Base-by-base conservation (phyloP, 805 yeast genomes). In the Spathaspora passalidarum region DNA sequence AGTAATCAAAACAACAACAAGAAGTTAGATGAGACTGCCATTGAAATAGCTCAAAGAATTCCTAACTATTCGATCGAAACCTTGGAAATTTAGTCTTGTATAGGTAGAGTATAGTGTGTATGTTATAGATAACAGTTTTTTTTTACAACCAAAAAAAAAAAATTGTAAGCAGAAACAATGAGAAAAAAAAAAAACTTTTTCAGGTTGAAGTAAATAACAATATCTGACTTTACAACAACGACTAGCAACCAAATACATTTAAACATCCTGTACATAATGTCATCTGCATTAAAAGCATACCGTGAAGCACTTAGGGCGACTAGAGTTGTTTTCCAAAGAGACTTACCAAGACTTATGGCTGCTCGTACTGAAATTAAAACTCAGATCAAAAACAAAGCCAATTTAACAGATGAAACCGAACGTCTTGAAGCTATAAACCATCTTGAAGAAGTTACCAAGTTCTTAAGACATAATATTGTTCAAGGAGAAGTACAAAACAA, bases 391-490 rank as follows among this genome's bases (percentile, higher is more conserved):
- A 56, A 61, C 42, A 60, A 67, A 51, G 52, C 52, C 22, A 19
- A 47, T 8, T 56, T 67, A 21, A 49, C 47, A n/a, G 49, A 49
- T 18, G 36, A 44, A n/a, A 52, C 49, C n/a, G 42, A 56, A 38
- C 53, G 53, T 6, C 52, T 51, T 10, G 65, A 83, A 40, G 80
- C 77, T 45, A 76, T 80, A 32, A 63, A 69, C 13, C 71, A 78
- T 46, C 67, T 90, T 48, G 77, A 82, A 44, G 91, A 84, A 14
- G 85, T 92, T n/a, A 80, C 91, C 1, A 60, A 63, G 35, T 84
- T 90, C 51, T 69, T 92, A 47, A 72, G 78, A 41, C 72, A 75
- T 48, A 92, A 92, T 62, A 73, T 92, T n/a, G 97, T 92, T 2
- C 99, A 92, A 66, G 98, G 96, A 6, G 71, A 66, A 49, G 75